These are phyloP conservation scores for Starmerella powellii DNA, from an alignment of 805 yeast species.

Conservation along the genomic window DNA sequence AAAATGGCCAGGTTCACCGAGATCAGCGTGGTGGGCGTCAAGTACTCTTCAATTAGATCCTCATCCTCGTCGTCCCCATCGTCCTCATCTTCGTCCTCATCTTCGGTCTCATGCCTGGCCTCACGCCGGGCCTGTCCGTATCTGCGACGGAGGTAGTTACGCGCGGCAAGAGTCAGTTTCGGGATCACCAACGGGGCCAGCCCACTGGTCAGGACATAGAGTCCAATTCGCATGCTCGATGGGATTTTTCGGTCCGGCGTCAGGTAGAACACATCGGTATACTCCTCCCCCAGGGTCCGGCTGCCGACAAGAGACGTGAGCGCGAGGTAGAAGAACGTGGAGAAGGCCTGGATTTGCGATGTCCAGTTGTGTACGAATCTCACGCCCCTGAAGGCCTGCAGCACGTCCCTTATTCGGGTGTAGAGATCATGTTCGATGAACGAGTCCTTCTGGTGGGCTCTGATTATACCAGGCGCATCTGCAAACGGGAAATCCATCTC, in stretches of 20 bases:
- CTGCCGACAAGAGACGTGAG: conserved; percentile 67
- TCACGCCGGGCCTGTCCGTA: too few relatives aligned
- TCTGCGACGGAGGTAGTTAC: too few relatives aligned
- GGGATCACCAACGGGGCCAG: conserved; percentile 45
- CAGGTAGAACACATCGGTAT: conserved; percentile 46
- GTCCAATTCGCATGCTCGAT: conserved; percentile 34
- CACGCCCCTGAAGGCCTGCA: conserved; percentile 40
- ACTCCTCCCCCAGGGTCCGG: conserved; percentile 87
- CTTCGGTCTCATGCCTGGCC: too few relatives aligned
- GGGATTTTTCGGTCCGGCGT: conserved; percentile 24
- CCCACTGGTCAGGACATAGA: conserved; percentile 50
- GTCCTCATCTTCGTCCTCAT: not conserved
- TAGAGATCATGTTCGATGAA: conserved; percentile 50
- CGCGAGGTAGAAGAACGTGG: conserved; percentile 52
- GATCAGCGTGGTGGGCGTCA: conserved; percentile 33
- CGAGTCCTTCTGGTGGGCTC: conserved; percentile 83
- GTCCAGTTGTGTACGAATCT: conserved; percentile 53
- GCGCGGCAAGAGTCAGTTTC: conserved; percentile 6
- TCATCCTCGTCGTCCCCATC: conserved; percentile 7
- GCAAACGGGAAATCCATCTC: conserved; percentile 48
- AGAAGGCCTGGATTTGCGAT: conserved; percentile 45
- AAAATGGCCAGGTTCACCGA: conserved; percentile 70
- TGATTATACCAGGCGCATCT: conserved; percentile 75
- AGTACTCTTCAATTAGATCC: conserved; percentile 10
- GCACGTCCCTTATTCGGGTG: conserved; percentile 43